Evolutionary conservation across 192 early-diverging fungal species (phyloP), one percentile per base, ranked within the genome.

Genomic region (Backusella parvicylindrica): DNA sequence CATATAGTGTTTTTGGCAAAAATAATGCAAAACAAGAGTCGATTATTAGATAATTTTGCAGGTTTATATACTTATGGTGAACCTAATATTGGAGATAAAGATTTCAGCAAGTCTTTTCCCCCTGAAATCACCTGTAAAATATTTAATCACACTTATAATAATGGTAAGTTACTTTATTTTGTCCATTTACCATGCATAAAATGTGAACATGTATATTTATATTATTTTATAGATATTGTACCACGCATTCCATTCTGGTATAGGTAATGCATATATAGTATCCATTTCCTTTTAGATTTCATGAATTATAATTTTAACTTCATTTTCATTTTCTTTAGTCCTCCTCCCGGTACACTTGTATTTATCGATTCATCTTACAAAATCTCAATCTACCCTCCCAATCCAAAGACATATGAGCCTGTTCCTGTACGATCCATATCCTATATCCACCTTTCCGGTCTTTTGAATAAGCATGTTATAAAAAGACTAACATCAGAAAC

Each of bases 61-160:
- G 87, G 87, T 6, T 68, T 88, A 1, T 88, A 88, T 41, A 86
- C 87, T 26, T 88, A 79, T 74, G 87, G 87, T 16, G 73, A 78
- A 4, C 87, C 87, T 28, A 86, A 81, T 63, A 76, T 88, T 26
- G 85, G 85, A 1, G 85, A 88, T 76, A 77, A 71, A 12, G 75
- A 79, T 12, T 88, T 88, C 64, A 81, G 84, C 60, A 84, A 80
- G 38, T 76, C 77, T 12, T 88, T 88, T 32, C 80, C 79, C 23
- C 38, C 77, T 26, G 75, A 84, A 35, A 50, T 88, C 3, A 77
- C 84, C 3, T 83, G 79, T 70, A 86, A 85, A 64, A 88, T 88
- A 70, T 88, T 88, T 53, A 82, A 88, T 72, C 87, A 88, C 47
- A 79, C 83, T 12, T 81, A 86, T 41, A 88, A 88, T 50, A 88